These are phyloP conservation scores for Rhizophora mangle DNA, from an alignment of 345 rosid genomes.

Conservation along the genomic window DNA sequence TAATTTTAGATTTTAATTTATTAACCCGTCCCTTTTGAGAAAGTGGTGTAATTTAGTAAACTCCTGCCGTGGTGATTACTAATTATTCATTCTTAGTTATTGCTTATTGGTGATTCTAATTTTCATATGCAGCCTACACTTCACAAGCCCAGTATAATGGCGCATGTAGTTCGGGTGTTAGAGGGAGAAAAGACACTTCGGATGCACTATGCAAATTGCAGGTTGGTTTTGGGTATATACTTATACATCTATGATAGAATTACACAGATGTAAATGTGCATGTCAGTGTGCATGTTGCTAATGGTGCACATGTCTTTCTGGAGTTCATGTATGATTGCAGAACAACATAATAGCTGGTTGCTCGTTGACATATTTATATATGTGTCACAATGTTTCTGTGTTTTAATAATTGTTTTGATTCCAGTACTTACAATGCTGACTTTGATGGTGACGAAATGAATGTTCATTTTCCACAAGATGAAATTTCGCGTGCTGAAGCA, in stretches of 20 bases:
- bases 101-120: slow-evolving; percentile 22
- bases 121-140: slow-evolving; percentile 80
- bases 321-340: no score
- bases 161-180: slow-evolving; percentile 85
- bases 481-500: slow-evolving; percentile 95
- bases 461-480: slow-evolving; percentile 99
- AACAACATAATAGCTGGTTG: slow-evolving; percentile 72
- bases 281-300: no score
- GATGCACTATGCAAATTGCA: slow-evolving; percentile 99
- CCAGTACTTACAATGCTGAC: slow-evolving; percentile 98
- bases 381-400: background rate
- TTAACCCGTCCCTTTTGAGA: background rate
- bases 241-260: background rate
- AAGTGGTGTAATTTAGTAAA: no score
- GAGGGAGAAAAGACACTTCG: slow-evolving; percentile 94
- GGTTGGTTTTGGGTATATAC: slow-evolving; percentile 40
- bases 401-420: slow-evolving; percentile 20
- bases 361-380: background rate
- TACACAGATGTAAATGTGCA: no score
- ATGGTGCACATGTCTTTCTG: no score
- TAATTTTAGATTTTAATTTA: background rate
- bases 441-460: slow-evolving; percentile 99
- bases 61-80: no score
- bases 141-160: slow-evolving; percentile 98
- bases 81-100: slow-evolving; percentile 7